A percentile compares a stretch with the other conserved stretches of the same genome.
Conservation (phyloP, 768 basidiomycete genomes). For the Mycena leptocephala region DNA sequence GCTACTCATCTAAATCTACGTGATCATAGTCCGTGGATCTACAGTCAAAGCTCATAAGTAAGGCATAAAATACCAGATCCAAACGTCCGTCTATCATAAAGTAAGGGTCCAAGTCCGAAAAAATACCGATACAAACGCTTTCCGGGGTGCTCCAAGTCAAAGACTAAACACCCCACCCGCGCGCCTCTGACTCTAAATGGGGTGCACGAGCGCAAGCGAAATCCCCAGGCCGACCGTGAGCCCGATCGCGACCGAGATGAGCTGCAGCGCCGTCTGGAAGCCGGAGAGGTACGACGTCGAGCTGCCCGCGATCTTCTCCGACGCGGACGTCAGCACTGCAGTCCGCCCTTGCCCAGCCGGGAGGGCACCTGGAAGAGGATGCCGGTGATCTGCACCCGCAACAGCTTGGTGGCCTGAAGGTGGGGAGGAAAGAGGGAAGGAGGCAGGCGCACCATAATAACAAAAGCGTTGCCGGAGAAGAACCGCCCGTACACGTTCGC, state of each 20-base stretch:
- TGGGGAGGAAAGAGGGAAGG: neutral
- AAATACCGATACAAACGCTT: neutral
- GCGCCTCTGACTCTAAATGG: conserved; percentile 70
- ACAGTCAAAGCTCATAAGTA: neutral
- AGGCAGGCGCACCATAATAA: conserved; percentile 76
- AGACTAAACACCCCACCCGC: conserved; percentile 76
- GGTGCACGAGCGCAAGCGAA: conserved; percentile 77
- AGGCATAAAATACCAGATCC: neutral
- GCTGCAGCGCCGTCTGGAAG: conserved; percentile 83
- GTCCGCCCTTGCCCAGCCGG: conserved; percentile 85
- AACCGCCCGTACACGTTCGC: conserved; percentile 86
- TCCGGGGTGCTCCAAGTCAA: neutral
- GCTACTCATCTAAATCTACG: neutral
- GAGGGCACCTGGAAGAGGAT: conserved; percentile 91
- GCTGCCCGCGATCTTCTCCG: conserved; percentile 67
- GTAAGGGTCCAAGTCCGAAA: neutral
- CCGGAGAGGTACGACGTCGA: conserved; percentile 76
- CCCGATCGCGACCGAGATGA: conserved; percentile 85
- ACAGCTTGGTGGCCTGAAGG: neutral
- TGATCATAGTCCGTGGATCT: conserved; percentile 6
- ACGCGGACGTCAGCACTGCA: conserved; percentile 82
- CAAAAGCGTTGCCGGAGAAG: conserved; percentile 83
- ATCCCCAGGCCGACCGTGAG: conserved; percentile 87
- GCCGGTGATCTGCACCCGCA: conserved; percentile 69
- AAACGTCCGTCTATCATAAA: neutral